Percentiles rank a stretch among this genome's conserved stretches.
Conservation (phyloP, 352 stramenopile species). For the Phytopythium cucurbitacearum region DNA sequence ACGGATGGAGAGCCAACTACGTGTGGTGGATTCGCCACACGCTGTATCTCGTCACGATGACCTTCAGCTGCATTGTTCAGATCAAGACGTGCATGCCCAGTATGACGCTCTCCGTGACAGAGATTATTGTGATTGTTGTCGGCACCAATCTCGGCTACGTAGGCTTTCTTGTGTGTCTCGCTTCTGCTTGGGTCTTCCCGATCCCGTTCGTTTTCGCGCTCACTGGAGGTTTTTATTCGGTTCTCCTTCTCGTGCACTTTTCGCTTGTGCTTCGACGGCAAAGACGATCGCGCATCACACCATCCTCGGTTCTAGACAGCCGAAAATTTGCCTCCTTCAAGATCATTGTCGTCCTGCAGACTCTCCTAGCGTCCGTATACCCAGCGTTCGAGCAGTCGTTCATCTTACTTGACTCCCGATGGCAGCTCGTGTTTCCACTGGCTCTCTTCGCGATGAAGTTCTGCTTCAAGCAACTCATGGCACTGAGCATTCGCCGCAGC, state of each 20-base stretch:
- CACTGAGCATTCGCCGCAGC: constrained; percentile 1
- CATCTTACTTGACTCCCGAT: not conserved
- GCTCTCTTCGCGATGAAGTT: constrained; percentile 10
- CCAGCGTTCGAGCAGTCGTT: constrained; percentile 14
- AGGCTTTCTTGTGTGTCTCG: constrained; percentile 13
- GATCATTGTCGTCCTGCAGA: not conserved
- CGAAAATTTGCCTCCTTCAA: constrained; percentile 3
- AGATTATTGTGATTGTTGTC: constrained; percentile 1
- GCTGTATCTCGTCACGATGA: constrained; percentile 1
- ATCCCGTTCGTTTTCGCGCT: constrained; percentile 23
- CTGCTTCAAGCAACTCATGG: constrained; percentile 1
- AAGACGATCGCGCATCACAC: not conserved
- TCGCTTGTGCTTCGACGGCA: constrained; percentile 6
- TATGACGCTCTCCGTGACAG: not conserved
- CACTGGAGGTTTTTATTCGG: constrained; percentile 11
- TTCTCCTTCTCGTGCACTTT: constrained; percentile 9
- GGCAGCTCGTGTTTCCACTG: constrained; percentile 9
- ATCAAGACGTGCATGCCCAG: constrained; percentile 1
- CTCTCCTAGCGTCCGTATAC: constrained; percentile 8
- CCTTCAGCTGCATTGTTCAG: not conserved
- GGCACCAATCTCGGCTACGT: constrained; percentile 10
- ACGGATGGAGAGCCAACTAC: not conserved
- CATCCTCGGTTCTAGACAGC: too few relatives aligned
- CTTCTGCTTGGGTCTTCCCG: constrained; percentile 16
- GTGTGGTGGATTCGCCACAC: constrained; percentile 5